Percentiles rank a stretch among this genome's conserved stretches.
Conservation (phyloP, 163 green algal species). For the Scenedesmus sp. region DNA sequence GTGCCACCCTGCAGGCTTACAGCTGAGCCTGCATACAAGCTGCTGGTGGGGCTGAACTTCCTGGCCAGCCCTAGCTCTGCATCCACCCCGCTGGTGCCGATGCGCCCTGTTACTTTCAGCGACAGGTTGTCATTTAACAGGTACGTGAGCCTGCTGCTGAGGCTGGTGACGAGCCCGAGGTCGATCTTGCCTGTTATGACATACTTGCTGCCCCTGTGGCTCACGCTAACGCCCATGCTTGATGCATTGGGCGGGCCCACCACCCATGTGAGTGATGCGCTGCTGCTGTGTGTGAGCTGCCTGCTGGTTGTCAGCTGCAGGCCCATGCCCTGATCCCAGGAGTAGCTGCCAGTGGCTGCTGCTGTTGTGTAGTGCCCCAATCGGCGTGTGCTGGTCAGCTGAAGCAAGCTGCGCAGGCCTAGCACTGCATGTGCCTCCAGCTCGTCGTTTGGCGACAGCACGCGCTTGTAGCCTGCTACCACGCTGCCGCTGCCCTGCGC, state of each 20-base stretch:
- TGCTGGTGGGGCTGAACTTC: slow-evolving; percentile 15
- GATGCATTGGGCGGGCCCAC: slow-evolving; percentile 59
- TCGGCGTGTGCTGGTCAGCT: slow-evolving; percentile 62
- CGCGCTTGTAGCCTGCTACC: slow-evolving; percentile 49
- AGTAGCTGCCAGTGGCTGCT: slow-evolving; percentile 60
- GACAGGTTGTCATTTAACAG: slow-evolving; percentile 48
- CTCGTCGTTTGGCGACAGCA: slow-evolving; percentile 52
- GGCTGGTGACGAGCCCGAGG: slow-evolving; percentile 58
- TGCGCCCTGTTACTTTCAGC: slow-evolving; percentile 50
- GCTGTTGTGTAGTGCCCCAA: slow-evolving; percentile 52
- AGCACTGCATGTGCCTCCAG: slow-evolving; percentile 57
- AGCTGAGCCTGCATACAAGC: slow-evolving; percentile 25
- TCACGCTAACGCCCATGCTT: slow-evolving; percentile 62
- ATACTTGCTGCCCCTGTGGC: slow-evolving; percentile 50
- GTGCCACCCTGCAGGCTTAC: slow-evolving; percentile 58
- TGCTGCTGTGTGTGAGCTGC: slow-evolving; percentile 61
- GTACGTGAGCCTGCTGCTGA: slow-evolving; percentile 39
- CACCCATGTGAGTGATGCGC: slow-evolving; percentile 64
- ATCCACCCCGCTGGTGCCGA: slow-evolving; percentile 72
- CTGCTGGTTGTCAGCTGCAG: slow-evolving; percentile 69
- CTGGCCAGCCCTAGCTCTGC: slow-evolving; percentile 66
- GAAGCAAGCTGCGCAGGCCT: slow-evolving; percentile 56
- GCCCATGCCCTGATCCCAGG: slow-evolving; percentile 58
- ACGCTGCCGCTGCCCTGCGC: slow-evolving; percentile 40
- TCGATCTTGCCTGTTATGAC: slow-evolving; percentile 64